phyloP scores from a whole-genome alignment of 176 grass and related monocot genomes.

The Triticum timopheevii region DNA sequence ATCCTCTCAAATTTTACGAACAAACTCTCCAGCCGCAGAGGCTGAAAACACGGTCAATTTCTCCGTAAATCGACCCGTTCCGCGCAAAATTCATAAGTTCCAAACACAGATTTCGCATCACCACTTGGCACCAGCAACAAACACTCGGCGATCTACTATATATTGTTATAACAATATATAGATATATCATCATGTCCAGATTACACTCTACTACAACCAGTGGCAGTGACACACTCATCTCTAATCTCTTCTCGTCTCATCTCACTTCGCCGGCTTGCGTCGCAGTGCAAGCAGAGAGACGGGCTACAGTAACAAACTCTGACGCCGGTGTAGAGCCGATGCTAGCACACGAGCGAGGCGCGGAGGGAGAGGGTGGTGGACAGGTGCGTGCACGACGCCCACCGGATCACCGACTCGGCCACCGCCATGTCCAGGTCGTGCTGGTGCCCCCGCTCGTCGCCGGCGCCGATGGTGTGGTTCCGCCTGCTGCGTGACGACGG shows the following conservation, averaged over 20 bases:
- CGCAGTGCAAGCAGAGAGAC: constrained; percentile 1
- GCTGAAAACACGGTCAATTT: background rate
- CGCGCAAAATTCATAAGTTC: background rate
- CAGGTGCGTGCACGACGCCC: constrained; percentile 85
- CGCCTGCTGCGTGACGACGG: constrained; percentile 32
- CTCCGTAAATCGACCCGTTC: background rate
- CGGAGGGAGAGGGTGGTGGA: constrained; percentile 71
- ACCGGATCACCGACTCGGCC: constrained; percentile 82
- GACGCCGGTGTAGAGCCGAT: background rate
- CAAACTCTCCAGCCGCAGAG: background rate
- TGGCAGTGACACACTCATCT: background rate
- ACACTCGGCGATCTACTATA: no score
- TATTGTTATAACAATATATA: background rate
- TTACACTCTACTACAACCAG: constrained; percentile 43
- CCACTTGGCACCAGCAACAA: no score
- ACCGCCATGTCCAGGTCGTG: constrained; percentile 56
- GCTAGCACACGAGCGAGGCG: constrained; percentile 84
- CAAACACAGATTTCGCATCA: accelerated
- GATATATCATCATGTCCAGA: constrained; percentile 28
- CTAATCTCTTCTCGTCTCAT: background rate
- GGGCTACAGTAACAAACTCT: background rate
- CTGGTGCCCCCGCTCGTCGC: constrained; percentile 55
- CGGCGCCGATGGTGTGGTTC: constrained; percentile 74
- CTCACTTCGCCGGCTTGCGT: background rate
- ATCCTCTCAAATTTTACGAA: background rate